Conservation (phyloP, 768 basidiomycete genomes). For the Tulasnella sp. region DNA sequence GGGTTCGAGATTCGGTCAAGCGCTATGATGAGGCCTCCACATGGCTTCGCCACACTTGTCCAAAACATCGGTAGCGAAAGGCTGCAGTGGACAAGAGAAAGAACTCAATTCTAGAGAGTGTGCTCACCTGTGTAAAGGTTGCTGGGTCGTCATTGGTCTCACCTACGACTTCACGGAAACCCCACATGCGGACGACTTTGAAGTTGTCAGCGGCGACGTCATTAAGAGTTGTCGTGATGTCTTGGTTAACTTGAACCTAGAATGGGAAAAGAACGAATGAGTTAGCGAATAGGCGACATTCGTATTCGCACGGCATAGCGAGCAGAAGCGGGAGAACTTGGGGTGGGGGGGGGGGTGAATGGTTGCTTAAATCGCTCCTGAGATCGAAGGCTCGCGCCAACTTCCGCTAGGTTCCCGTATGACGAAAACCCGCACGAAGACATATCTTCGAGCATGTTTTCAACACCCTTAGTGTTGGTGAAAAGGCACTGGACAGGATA, state of each 20-base stretch:
- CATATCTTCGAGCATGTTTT: not conserved
- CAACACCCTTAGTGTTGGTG: not conserved
- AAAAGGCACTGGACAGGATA: not conserved
- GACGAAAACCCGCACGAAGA: too few relatives aligned
- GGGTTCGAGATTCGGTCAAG: too few relatives aligned
- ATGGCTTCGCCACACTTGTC: not conserved
- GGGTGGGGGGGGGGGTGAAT: too few relatives aligned
- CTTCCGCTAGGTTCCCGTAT: too few relatives aligned
- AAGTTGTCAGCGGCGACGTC: conserved; percentile 17
- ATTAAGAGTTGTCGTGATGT: conserved; percentile 29
- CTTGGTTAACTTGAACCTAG: conserved; percentile 27
- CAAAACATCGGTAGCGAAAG: not conserved
- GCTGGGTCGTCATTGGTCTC: conserved; percentile 1
- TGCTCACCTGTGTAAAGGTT: conserved; percentile 29
- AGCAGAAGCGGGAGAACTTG: not conserved
- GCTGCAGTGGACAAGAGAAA: not conserved
- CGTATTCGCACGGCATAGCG: not conserved
- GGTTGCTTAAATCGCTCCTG: too few relatives aligned
- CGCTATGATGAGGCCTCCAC: not conserved
- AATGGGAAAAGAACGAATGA: not conserved
- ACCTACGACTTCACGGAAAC: conserved; percentile 30
- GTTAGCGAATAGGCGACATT: not conserved
- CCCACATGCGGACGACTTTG: conserved; percentile 34
- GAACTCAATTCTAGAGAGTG: not conserved
- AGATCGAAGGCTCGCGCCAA: not conserved